Base-by-base conservation (phyloP, 2,329 filamentous ascomycete species). In the Alternaria brassicae region DNA sequence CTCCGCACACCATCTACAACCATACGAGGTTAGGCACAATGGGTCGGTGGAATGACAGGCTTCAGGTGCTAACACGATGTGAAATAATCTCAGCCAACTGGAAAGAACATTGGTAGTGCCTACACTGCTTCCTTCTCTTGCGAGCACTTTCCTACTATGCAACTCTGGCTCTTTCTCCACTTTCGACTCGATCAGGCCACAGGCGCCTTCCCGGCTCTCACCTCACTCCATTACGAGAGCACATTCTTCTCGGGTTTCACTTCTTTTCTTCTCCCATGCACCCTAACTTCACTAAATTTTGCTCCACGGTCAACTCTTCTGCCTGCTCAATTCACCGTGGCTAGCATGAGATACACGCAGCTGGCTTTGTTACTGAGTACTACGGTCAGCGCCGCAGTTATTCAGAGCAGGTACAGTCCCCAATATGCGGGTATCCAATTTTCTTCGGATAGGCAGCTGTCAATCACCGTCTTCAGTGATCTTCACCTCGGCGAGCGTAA, bases 401-500 rank as follows among this genome's bases (percentile, higher is more conserved):
- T 52, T 32, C 37, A 28, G 12, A 27, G 27, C 25, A 21, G 56
- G 30, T 10, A 54, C 3, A 37, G 48, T 2, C 60, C 62, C 23
- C 58, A 74, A 9, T 69, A 70, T 21, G 65, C 65, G 5, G 70
- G 69, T 4, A 63, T 76, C 2, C 61, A 59, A 5, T 77, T 76
- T 47, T 58, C 60, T n/a, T 17, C 44, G 0, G 66, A 80, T 52
- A 73, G 77, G 19, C 77, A 72, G 15, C 83, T 85, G 49, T 79
- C 83, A 19, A 80, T 85, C 30, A 74, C 86, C 2, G 82, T 92
- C 12, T 90, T 92, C 61, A 84, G 86, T 27, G 90, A 92, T 66
- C 76, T 92, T 7, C 89, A 92, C 71, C 90, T 89, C 70, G 90
- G 89, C 9, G 89, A 92, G 75, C 84, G 86, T 86, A 76, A 64